phyloP scores from a whole-genome alignment of 495 filamentous ascomycete genomes.

The Xylaria cubensis region DNA sequence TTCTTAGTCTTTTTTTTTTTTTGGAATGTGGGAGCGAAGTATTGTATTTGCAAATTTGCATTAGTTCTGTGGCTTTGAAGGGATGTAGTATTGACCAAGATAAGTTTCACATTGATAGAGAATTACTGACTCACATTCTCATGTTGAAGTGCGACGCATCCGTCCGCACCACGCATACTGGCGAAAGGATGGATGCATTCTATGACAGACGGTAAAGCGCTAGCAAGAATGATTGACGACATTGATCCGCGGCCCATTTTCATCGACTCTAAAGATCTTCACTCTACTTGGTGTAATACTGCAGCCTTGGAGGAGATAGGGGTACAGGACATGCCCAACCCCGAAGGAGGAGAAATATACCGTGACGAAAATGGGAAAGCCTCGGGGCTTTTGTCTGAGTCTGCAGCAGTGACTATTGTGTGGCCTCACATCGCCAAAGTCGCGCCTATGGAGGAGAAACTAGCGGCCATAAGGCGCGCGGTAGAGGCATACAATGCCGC shows the following conservation, averaged over 20 bases:
- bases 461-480: slow-evolving; percentile 56
- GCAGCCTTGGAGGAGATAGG: slow-evolving; percentile 60
- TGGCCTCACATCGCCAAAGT: slow-evolving; percentile 65
- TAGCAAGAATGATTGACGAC: slow-evolving; percentile 63
- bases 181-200: slow-evolving; percentile 68
- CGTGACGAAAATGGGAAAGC: slow-evolving; percentile 58
- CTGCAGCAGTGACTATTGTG: slow-evolving; percentile 61
- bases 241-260: slow-evolving; percentile 65
- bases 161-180: slow-evolving; percentile 57
- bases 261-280: slow-evolving; percentile 67
- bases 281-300: slow-evolving; percentile 68
- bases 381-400: slow-evolving; percentile 64
- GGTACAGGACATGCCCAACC: slow-evolving; percentile 54
- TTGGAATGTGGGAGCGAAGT: background rate
- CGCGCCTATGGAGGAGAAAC: slow-evolving; percentile 59
- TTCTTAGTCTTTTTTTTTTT: background rate
- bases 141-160: slow-evolving; percentile 43
- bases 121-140: slow-evolving; percentile 16
- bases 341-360: slow-evolving; percentile 63
- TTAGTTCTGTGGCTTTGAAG: background rate
- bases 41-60: background rate
- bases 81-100: background rate
- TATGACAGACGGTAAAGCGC: slow-evolving; percentile 58
- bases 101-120: background rate
- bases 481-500: slow-evolving; percentile 58